These are phyloP conservation scores for Cutaneotrichosporon spelunceum DNA, from an alignment of 1,284 basidiomycete species.

Conservation along the genomic window DNA sequence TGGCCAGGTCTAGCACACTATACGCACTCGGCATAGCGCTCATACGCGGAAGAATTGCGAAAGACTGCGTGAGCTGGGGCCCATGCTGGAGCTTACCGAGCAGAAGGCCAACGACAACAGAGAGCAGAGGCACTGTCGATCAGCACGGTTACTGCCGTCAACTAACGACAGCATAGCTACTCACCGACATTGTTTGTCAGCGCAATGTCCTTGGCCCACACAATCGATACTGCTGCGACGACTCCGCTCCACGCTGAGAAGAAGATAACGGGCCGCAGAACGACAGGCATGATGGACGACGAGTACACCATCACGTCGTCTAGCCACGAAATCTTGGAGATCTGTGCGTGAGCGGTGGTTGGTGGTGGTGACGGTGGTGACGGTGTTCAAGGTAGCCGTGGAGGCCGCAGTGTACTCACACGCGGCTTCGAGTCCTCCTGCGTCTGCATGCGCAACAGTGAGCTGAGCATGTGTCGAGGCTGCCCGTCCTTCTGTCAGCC, in stretches of 20 bases:
- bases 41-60: constrained; percentile 52
- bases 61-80: constrained; percentile 73
- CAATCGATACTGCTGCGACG: constrained; percentile 43
- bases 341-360: constrained; percentile 23
- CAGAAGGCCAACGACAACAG: constrained; percentile 71
- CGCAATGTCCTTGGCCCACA: constrained; percentile 41
- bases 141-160: background rate
- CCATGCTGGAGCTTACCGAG: constrained; percentile 42
- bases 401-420: constrained; percentile 24
- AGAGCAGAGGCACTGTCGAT: constrained; percentile 67
- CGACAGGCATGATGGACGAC: constrained; percentile 58
- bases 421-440: constrained; percentile 45
- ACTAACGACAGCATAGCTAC: constrained; percentile 15
- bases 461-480: constrained; percentile 30
- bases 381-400: too few species aligned
- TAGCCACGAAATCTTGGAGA: constrained; percentile 75
- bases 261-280: constrained; percentile 64
- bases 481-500: constrained; percentile 2
- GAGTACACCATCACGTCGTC: constrained; percentile 75
- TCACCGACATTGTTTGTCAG: constrained; percentile 49
- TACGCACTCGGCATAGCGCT: constrained; percentile 47
- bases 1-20: constrained; percentile 61
- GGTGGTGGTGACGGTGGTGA: background rate
- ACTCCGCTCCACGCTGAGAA: constrained; percentile 68
- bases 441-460: constrained; percentile 42